Percentiles rank a stretch among this genome's conserved stretches.
phyloP scores from a whole-genome alignment of 495 filamentous ascomycete genomes.

The Talaromyces nanjingensis region DNA sequence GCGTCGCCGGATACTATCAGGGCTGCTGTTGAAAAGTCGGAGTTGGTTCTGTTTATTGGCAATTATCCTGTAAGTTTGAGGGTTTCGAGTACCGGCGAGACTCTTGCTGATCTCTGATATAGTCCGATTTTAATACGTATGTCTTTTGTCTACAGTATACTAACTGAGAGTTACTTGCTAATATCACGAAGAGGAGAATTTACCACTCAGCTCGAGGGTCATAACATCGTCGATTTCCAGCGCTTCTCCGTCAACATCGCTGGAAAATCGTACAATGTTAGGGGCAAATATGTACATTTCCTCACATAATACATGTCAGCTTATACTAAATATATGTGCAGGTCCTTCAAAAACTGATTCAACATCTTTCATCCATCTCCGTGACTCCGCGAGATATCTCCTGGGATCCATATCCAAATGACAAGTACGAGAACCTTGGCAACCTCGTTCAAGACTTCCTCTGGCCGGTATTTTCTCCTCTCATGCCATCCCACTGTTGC shows the following conservation, averaged over 20 bases:
- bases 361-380: neutral
- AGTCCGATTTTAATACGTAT: constrained; percentile 21
- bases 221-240: constrained; percentile 30
- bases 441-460: constrained; percentile 28
- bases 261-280: constrained; percentile 18
- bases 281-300: constrained; percentile 21
- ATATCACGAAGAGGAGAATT: constrained; percentile 24
- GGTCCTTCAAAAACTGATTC: neutral
- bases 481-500: neutral
- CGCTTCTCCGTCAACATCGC: constrained; percentile 28
- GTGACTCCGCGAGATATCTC: neutral
- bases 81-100: constrained; percentile 16
- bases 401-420: constrained; percentile 19
- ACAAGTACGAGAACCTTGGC: constrained; percentile 1
- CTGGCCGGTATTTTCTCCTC: constrained; percentile 17
- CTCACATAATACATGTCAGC: neutral
- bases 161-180: no score
- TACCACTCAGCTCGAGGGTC: constrained; percentile 19
- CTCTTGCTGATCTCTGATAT: neutral
- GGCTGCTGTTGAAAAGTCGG: constrained; percentile 57
- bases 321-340: neutral
- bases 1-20: constrained; percentile 54
- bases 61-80: constrained; percentile 16
- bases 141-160: neutral
- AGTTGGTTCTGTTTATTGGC: constrained; percentile 65